phyloP scores from a whole-genome alignment of 768 basidiomycete genomes.

The Obba rivulosa region DNA sequence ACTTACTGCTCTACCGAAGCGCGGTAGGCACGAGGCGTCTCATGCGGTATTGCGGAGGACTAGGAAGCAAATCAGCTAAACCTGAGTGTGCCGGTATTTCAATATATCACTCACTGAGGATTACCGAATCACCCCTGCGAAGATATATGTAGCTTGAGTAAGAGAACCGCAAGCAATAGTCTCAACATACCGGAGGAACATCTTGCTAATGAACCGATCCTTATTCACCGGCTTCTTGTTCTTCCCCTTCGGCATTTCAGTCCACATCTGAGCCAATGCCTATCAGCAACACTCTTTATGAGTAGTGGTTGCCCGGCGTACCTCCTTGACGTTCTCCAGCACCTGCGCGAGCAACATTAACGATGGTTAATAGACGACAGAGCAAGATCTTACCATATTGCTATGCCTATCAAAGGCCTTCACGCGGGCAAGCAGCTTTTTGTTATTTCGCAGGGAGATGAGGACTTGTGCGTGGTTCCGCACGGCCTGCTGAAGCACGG shows the following conservation, averaged over 20 bases:
- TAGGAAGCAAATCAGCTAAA: conserved; percentile 32
- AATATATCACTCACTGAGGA: conserved; percentile 68
- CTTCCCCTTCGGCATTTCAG: conserved; percentile 95
- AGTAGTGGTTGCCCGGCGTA: conserved; percentile 25
- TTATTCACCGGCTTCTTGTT: conserved; percentile 99
- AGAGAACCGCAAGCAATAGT: not conserved
- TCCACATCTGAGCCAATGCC: conserved; percentile 92
- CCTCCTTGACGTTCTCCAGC: conserved; percentile 98
- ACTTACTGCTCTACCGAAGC: not conserved
- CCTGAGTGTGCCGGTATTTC: conserved; percentile 21
- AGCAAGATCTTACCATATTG: conserved; percentile 74
- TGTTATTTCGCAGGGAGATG: conserved; percentile 96
- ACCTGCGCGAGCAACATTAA: conserved; percentile 47
- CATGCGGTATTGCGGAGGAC: conserved; percentile 52
- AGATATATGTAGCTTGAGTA: conserved; percentile 4
- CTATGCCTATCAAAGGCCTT: conserved; percentile 99
- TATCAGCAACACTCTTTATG: not conserved
- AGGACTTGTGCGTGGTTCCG: conserved; percentile 97
- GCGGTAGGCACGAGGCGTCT: not conserved
- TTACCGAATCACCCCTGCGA: conserved; percentile 90
- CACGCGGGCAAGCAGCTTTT: conserved; percentile 91
- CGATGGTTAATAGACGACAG: conserved; percentile 1
- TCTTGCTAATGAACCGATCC: conserved; percentile 98
- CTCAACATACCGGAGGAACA: conserved; percentile 82
- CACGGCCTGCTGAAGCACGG: conserved; percentile 94